Evolutionary conservation across 352 stramenopile genomes (phyloP).

Genomic region (Phytophthora brassicae): DNA sequence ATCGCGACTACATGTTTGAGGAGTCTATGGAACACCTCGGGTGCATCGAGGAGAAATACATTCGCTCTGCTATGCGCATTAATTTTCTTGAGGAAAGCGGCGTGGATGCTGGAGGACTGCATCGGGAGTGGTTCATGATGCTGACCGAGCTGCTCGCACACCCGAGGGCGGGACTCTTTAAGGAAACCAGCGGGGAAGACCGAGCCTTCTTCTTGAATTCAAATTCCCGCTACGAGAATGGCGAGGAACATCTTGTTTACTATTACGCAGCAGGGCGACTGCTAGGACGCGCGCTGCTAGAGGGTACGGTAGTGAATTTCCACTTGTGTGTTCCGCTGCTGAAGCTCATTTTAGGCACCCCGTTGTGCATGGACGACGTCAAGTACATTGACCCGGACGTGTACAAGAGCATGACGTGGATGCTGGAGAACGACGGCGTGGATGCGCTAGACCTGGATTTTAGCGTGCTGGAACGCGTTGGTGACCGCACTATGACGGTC

Average conservation of each 20-base stretch:
- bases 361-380: conserved; percentile 93
- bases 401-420: conserved; percentile 65
- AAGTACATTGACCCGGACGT: conserved; percentile 76
- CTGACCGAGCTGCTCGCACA: conserved; percentile 62
- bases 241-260: conserved; percentile 71
- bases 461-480: conserved; percentile 44
- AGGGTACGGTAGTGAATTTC: conserved; percentile 93
- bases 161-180: conserved; percentile 54
- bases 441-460: conserved; percentile 67
- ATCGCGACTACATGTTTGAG: conserved; percentile 57
- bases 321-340: conserved; percentile 95
- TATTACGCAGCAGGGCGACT: conserved; percentile 59
- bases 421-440: conserved; percentile 58
- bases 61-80: conserved; percentile 68
- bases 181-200: conserved; percentile 50
- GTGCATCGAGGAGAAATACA: conserved; percentile 54
- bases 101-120: conserved; percentile 82
- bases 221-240: conserved; percentile 56
- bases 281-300: conserved; percentile 66
- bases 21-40: conserved; percentile 67
- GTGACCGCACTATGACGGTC: conserved; percentile 33
- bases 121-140: conserved; percentile 89
- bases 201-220: conserved; percentile 65
- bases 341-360: conserved; percentile 96
- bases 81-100: conserved; percentile 83